These are phyloP conservation scores for Parachaetomium inaequale DNA, from an alignment of 495 filamentous ascomycete species.

Conservation along the genomic window DNA sequence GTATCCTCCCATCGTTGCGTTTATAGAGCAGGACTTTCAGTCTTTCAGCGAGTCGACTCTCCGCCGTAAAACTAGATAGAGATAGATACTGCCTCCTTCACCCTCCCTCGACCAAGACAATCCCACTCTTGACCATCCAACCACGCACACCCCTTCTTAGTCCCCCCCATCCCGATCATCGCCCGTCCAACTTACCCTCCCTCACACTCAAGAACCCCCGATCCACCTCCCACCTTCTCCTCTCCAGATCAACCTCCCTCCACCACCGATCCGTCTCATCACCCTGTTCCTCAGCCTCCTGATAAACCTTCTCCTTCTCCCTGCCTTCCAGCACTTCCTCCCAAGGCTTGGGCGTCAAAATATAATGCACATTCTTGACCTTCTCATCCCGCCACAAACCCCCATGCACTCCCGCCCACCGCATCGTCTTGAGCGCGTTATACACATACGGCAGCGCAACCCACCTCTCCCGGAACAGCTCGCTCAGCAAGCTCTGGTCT, in stretches of 20 bases:
- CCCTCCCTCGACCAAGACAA: too few species aligned
- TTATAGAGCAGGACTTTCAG: too few species aligned
- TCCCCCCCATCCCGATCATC: not conserved
- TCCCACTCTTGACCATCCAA: too few species aligned
- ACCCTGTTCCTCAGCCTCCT: not conserved
- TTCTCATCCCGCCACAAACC: constrained; percentile 64
- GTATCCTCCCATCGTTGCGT: too few species aligned
- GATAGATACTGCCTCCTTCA: too few species aligned
- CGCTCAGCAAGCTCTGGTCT: constrained; percentile 69
- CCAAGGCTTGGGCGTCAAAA: constrained; percentile 80
- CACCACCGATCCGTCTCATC: constrained; percentile 17
- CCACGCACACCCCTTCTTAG: not conserved
- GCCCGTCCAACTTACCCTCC: too few species aligned
- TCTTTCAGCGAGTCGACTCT: too few species aligned
- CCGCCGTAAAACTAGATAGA: too few species aligned
- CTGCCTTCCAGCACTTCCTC: constrained; percentile 34
- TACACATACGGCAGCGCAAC: constrained; percentile 72
- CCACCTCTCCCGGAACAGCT: constrained; percentile 66
- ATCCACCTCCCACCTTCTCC: constrained; percentile 11
- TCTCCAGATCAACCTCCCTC: constrained; percentile 15
- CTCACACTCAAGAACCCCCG: constrained; percentile 2
- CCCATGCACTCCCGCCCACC: constrained; percentile 63
- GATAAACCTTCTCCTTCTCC: not conserved
- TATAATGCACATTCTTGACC: constrained; percentile 79
- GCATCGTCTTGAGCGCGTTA: constrained; percentile 77